A percentile compares a stretch with the other conserved stretches of the same genome.
Conservation (phyloP, 495 filamentous ascomycete genomes). For the Xylaria venustula region DNA sequence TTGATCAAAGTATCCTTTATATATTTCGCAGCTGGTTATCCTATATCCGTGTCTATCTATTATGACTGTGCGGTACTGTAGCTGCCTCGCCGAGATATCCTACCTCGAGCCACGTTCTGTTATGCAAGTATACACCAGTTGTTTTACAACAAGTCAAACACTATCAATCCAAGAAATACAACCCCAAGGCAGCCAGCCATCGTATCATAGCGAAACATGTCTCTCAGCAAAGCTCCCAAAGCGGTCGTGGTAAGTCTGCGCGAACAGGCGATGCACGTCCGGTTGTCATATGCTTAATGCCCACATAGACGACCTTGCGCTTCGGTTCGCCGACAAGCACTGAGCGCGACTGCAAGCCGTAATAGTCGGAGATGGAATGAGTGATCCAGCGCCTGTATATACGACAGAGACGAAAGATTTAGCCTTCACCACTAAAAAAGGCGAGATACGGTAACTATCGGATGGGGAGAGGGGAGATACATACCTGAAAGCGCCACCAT, state of each 20-base stretch:
- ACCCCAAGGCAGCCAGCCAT: not conserved
- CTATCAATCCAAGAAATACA: not conserved
- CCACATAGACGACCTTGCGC: slow-evolving; percentile 86
- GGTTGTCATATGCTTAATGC: slow-evolving; percentile 53
- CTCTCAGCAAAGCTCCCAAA: slow-evolving; percentile 60
- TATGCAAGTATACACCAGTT: not conserved
- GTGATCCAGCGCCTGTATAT: slow-evolving; percentile 80
- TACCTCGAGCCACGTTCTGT: not conserved
- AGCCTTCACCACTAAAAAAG: slow-evolving; percentile 11
- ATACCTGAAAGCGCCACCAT: slow-evolving; percentile 77
- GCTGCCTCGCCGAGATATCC: not conserved
- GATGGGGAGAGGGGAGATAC: slow-evolving; percentile 33
- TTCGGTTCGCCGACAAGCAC: slow-evolving; percentile 73
- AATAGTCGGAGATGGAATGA: slow-evolving; percentile 88
- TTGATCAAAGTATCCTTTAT: not conserved
- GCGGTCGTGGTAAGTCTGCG: slow-evolving; percentile 52
- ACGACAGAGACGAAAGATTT: slow-evolving; percentile 22
- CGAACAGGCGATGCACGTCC: slow-evolving; percentile 18
- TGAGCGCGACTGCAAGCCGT: slow-evolving; percentile 83
- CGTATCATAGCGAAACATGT: not conserved
- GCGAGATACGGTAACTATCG: not conserved
- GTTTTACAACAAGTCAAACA: not conserved
- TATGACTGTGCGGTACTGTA: not conserved
- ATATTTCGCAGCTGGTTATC: too few relatives aligned
- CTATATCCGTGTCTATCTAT: too few relatives aligned